Evolutionary conservation across 306 rosid genomes (phyloP), one percentile per base, ranked within the genome.

Genomic region (Vigna nakashimae): DNA sequence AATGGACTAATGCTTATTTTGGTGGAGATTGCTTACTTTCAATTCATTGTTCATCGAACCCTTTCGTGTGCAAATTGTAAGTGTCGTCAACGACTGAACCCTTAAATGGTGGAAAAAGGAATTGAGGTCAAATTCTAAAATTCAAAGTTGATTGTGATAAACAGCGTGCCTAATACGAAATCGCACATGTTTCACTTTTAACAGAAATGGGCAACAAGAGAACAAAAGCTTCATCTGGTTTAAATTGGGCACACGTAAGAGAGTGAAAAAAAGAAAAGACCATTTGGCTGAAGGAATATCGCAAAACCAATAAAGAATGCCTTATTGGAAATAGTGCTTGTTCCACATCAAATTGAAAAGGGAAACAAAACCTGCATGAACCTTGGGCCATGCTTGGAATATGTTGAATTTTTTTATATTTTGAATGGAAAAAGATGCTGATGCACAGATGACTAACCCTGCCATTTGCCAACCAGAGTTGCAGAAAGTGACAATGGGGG

Each of bases 361-460:
- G 65, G 65, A 67, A 36, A 78, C 16, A 71, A 38, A n/a, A 56
- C 78, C 52, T 71, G 18, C 65, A 16, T 53, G 69, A 83, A 46
- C 51, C 50, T 28, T 15, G 66, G 80, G 74, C 74, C 73, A 20
- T 12, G 38, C 74, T 83, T 63, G 79, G 80, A 82, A 68, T 52
- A 70, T 79, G 55, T 63, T 49, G 68, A 53, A 16, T 65, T 76
- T 52, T 45, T 42, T 42, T 42, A 40, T 40, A 18, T 63, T 77
- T 26, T 57, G 60, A 76, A 74, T 62, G 70, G 14, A 18, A 57
- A 58, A 85, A 85, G 88, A 88, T 88, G 80, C 84, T 73, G 84
- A 83, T 84, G 82, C 69, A 74, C 81, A 76, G 63, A 85, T 51
- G 76, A 82, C 78, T 74, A 52, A 26, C 69, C 28, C 40, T 42